Percentiles rank a stretch among this genome's conserved stretches.
Conservation (phyloP, 1,139 yeast genomes). For the Pichia sp. region DNA sequence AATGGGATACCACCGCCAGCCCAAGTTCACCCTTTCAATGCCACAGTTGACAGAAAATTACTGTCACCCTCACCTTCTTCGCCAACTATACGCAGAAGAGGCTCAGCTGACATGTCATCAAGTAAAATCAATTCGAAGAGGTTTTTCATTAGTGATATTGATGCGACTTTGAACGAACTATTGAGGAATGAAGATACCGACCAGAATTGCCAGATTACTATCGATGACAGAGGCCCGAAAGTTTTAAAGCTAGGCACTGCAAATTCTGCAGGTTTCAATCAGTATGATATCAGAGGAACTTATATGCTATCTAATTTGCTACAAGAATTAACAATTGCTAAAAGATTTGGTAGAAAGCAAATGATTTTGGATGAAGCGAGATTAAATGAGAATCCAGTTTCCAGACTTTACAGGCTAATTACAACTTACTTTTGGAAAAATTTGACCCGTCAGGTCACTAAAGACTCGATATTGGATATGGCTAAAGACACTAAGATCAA, state of each 20-base stretch:
- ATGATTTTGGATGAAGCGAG: constrained; percentile 80
- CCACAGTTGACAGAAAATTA: neutral
- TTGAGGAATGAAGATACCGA: constrained; percentile 84
- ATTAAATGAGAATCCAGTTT: constrained; percentile 84
- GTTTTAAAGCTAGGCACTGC: constrained; percentile 79
- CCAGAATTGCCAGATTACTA: constrained; percentile 79
- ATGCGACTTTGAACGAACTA: constrained; percentile 64
- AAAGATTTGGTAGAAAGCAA: constrained; percentile 71
- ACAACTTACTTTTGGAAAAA: constrained; percentile 77
- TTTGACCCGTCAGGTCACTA: constrained; percentile 69
- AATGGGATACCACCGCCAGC: neutral
- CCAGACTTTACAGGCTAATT: constrained; percentile 69
- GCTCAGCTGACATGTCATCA: constrained; percentile 60
- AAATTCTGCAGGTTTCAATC: constrained; percentile 75
- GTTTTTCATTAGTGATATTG: constrained; percentile 73
- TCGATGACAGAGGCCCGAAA: constrained; percentile 92
- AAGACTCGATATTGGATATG: constrained; percentile 60
- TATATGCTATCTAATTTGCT: constrained; percentile 84
- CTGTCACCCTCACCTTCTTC: constrained; percentile 17
- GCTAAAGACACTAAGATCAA: constrained; percentile 76
- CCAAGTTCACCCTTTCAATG: neutral
- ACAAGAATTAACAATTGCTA: constrained; percentile 87
- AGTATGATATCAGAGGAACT: constrained; percentile 77
- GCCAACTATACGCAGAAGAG: constrained; percentile 44
- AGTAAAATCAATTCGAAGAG: constrained; percentile 41